These are phyloP conservation scores for Tetrahymena malaccensis DNA, from an alignment of 73 alveolate species.

Conservation along the genomic window DNA sequence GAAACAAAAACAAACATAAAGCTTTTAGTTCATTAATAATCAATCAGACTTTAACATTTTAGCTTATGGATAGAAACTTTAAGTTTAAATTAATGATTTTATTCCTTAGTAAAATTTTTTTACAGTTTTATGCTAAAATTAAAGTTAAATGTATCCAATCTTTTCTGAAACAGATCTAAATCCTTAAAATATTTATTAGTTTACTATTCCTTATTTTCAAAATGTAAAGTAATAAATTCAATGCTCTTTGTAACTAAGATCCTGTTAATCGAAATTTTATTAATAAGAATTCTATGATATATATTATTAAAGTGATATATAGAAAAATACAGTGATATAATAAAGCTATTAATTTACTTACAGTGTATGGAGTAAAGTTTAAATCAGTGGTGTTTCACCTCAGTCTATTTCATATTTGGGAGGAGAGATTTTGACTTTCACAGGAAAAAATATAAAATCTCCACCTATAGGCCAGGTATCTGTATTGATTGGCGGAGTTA, in stretches of 20 bases:
- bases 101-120: background rate
- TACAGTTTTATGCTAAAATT: background rate
- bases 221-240: background rate
- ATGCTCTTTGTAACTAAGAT: background rate
- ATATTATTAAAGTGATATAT: background rate
- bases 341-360: background rate
- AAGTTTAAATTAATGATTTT: background rate
- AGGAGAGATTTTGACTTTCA: background rate
- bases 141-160: background rate
- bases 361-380: background rate
- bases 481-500: background rate
- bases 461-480: background rate
- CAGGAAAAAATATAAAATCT: background rate
- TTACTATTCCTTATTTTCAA: background rate
- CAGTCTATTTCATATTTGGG: background rate
- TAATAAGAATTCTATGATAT: background rate
- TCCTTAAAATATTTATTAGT: background rate
- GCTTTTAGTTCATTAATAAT: background rate
- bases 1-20: background rate
- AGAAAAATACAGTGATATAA: background rate
- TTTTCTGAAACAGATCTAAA: background rate
- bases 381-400: background rate
- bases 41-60: background rate
- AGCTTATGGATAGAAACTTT: background rate
- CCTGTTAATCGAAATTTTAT: background rate